A percentile compares a stretch with the other conserved stretches of the same genome.
phyloP scores from a whole-genome alignment of 169 alveolate species.

The Plasmodium chabaudi region DNA sequence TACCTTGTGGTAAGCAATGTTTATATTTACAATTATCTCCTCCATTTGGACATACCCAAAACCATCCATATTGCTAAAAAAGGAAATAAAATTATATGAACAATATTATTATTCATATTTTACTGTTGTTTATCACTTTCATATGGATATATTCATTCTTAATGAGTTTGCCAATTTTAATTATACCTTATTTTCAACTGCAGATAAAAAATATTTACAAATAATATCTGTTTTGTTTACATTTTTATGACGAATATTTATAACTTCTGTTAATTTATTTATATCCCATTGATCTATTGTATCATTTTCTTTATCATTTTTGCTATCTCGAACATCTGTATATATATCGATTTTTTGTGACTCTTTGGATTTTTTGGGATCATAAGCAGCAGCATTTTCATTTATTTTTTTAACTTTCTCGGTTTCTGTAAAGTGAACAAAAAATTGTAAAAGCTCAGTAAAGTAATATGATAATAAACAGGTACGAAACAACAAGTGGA shows the following conservation, averaged over 20 bases:
- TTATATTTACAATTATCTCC: slow-evolving; percentile 97
- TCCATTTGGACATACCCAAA: slow-evolving; percentile 99
- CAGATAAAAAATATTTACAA: slow-evolving; percentile 96
- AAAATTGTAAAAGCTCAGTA: background rate
- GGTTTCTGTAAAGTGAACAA: slow-evolving; percentile 78
- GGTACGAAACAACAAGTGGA: background rate
- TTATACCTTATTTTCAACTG: slow-evolving; percentile 94
- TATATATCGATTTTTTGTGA: slow-evolving; percentile 95
- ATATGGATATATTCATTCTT: no score
- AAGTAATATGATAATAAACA: no score
- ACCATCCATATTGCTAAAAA: slow-evolving; percentile 96
- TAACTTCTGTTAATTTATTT: slow-evolving; percentile 82
- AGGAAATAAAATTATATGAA: background rate
- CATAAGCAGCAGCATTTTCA: slow-evolving; percentile 82
- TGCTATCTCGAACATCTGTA: slow-evolving; percentile 94
- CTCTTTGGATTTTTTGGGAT: slow-evolving; percentile 87
- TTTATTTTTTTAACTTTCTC: slow-evolving; percentile 89
- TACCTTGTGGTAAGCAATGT: slow-evolving; percentile 98
- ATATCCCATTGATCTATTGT: slow-evolving; percentile 85
- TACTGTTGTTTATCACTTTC: no score
- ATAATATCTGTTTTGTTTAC: slow-evolving; percentile 92
- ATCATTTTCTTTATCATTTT: slow-evolving; percentile 82
- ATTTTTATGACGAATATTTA: slow-evolving; percentile 85
- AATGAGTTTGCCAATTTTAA: background rate
- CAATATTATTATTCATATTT: background rate